Evolutionary conservation across 352 stramenopile species (phyloP), one percentile per base, ranked within the genome.

Genomic region (Nothophytophthora sp.): DNA sequence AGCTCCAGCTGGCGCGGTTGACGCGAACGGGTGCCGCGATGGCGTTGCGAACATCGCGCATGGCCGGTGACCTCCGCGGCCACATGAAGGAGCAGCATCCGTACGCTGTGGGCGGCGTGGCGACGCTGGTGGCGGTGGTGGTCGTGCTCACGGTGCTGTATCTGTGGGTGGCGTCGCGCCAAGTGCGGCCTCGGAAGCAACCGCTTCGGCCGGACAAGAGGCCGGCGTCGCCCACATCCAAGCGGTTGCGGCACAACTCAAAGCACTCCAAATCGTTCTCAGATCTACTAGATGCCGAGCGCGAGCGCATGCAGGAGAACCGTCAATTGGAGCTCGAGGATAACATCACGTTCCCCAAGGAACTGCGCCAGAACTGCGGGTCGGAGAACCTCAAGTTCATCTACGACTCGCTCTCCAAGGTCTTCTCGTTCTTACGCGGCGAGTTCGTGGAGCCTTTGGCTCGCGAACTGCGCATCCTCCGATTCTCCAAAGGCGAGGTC

Each of bases 151-250:
- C 57, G 8, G 65, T 66, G 32, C 63, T 95, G 19, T 93, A 91
- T 58, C 47, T 90, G 19, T 95, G 85, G 85, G 79, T 95, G 24
- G 77, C 81, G 20, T 93, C 82, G 18, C 76, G 83, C 10, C 83
- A 91, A 48, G 81, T 91, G 38, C 78, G 83, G 1, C 81, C 83
- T 13, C 74, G 81, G 1, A 77, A 76, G 45, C 53, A 52, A 27
- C 51, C 65, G n/a, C 45, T 61, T 2, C 61, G 69, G 34, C 38
- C 55, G 11, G 45, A 65, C 15, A 70, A 74, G 45, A 38, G 63
- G 24, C 79, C 81, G 28, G 72, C 79, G 19, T 91, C 80, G 23
- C 80, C 80, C 0, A 88, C 67, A n/a, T 86, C 77, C 35, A 93
- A 90, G 59, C 73, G 82, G 3, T 28, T 79, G 50, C 80, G 80